Evolutionary conservation across 306 rosid species (phyloP).

Genomic region (Pterocarpus santalinus): DNA sequence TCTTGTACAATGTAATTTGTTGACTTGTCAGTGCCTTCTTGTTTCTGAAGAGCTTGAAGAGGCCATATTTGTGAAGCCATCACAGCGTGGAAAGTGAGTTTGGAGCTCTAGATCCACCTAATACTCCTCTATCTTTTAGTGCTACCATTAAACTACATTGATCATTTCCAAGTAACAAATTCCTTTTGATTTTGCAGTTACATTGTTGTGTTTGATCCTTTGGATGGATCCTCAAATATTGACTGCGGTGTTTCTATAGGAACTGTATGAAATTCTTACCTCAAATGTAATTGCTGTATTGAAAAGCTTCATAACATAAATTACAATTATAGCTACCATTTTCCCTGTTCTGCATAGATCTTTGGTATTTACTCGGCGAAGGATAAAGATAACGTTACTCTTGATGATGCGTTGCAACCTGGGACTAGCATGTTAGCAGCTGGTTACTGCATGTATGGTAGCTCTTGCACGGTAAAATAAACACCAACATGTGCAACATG

Average conservation of each 20-base stretch:
- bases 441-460: slow-evolving; percentile 98
- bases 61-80: slow-evolving; percentile 72
- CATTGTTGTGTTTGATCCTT: slow-evolving; percentile 86
- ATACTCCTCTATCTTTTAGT: background rate
- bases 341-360: slow-evolving; percentile 58
- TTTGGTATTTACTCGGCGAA: slow-evolving; percentile 81
- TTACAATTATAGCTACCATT: slow-evolving; percentile 9
- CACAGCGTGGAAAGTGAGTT: slow-evolving; percentile 61
- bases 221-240: slow-evolving; percentile 80
- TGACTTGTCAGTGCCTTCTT: slow-evolving; percentile 74
- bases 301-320: background rate
- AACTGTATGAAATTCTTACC: slow-evolving; percentile 65
- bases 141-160: background rate
- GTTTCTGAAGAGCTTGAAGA: slow-evolving; percentile 93
- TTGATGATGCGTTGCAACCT: slow-evolving; percentile 82
- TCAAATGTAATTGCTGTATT: background rate
- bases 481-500: background rate
- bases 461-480: slow-evolving; percentile 91
- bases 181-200: slow-evolving; percentile 63
- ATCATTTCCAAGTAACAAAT: slow-evolving; percentile 11
- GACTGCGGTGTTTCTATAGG: slow-evolving; percentile 98
- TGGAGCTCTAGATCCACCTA: background rate
- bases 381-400: slow-evolving; percentile 58
- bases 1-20: slow-evolving; percentile 29
- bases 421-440: slow-evolving; percentile 85